Percentiles rank a stretch among this genome's conserved stretches.
Conservation (phyloP, 495 filamentous ascomycete species). For the Hypoxylon trugodes region DNA sequence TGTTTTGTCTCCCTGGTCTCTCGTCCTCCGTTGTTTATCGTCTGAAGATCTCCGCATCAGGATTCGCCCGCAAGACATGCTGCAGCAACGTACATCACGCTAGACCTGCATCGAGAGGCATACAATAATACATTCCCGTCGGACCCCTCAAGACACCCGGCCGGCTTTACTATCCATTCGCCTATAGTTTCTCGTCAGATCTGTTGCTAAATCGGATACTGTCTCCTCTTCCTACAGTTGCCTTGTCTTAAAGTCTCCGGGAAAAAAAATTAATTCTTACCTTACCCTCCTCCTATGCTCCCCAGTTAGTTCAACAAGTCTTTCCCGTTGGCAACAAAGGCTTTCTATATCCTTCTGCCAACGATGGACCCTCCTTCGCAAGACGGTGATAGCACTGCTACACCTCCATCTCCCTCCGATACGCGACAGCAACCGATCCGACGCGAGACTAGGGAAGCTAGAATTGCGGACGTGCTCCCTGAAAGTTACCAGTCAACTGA, state of each 20-base stretch:
- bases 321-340: constrained; percentile 24
- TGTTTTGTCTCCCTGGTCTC: constrained; percentile 20
- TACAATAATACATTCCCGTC: constrained; percentile 30
- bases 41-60: constrained; percentile 27
- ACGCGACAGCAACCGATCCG: constrained; percentile 47
- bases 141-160: constrained; percentile 12
- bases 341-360: constrained; percentile 13
- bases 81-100: constrained; percentile 35
- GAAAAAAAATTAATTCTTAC: constrained; percentile 15
- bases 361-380: constrained; percentile 53
- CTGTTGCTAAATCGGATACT: constrained; percentile 19
- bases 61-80: constrained; percentile 34
- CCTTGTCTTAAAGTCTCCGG: constrained; percentile 38
- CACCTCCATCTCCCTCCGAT: constrained; percentile 53
- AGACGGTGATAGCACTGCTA: constrained; percentile 40
- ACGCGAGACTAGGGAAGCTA: constrained; percentile 40
- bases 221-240: constrained; percentile 26
- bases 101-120: constrained; percentile 27
- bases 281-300: constrained; percentile 34
- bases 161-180: constrained; percentile 8
- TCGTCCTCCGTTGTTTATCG: constrained; percentile 30
- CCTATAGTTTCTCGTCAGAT: constrained; percentile 6
- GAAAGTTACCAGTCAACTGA: constrained; percentile 59
- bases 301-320: constrained; percentile 19
- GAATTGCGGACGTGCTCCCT: constrained; percentile 40